Evolutionary conservation across 768 basidiomycete genomes (phyloP), one percentile per base, ranked within the genome.

Genomic region (Kwoniella bestiolae): DNA sequence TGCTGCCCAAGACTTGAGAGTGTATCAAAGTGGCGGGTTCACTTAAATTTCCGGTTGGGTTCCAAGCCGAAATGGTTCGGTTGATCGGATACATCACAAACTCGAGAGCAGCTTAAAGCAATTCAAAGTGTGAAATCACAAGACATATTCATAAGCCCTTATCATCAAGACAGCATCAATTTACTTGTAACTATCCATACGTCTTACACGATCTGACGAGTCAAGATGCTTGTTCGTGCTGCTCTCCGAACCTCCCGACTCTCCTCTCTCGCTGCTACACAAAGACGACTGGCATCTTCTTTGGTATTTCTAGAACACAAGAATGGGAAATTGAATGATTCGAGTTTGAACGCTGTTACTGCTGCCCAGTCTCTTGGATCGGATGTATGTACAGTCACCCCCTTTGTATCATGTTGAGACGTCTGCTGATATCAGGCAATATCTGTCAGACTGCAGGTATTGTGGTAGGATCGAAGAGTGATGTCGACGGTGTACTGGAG

Each of bases 281-380:
- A 75, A 56, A 45, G 72, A 5, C 57, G 79, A 52, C 66, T 72
- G 23, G 77, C 79, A 3, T 81, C 80, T 1, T 77, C 78, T 3
- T 86, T 96, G 3, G 88, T 96, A n/a, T 89, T 91, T 70, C 84
- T 97, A 51, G 95, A 97, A 81, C 93, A 97, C 77, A 86, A 87
- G 50, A 84, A 86, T 53, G 92, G 92, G 38, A 84, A 86, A 63
- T 85, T 98, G 68, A 91, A 94, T 63, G 86, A 92, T 1, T 89
- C 87, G 14, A 91, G 91, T 14, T 85, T 97, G 63, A 94, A 91
- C 34, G 95, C 96, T 26, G 83, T 99, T 68, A 92, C 94, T 1
- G 96, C 96, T 46, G 96, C 94, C 1, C 84, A 86, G 63, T 86
- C 89, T 70, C 85, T 98, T 1, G 92, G 92, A 49, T 93, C 93